Evolutionary conservation across 2,329 filamentous ascomycete genomes (phyloP), one percentile per base, ranked within the genome.

Genomic region (Chaetomium sp.): DNA sequence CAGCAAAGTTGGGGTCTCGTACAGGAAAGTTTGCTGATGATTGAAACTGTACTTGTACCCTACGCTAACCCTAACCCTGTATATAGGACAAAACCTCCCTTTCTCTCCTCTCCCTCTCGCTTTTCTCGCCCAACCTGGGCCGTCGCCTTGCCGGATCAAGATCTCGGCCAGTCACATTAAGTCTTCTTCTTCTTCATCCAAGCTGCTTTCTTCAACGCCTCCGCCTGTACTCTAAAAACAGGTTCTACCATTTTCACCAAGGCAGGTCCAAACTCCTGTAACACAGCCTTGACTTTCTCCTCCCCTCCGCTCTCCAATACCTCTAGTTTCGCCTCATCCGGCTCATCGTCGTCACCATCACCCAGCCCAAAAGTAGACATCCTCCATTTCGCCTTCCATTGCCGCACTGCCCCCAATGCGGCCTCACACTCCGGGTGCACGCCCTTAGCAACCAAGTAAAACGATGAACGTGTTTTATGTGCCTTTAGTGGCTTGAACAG

Each of bases 361-460:
- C 10, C 34, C 40, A 34, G 12, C 2, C 62, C 66, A 54, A 79
- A 72, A 0, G 74, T 79, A 3, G 71, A 67, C 0, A 57, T 40
- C 36, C 57, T 67, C 73, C 73, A 81, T 6, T 41, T 41, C 53
- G 14, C 52, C 59, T 74, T 76, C 74, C 74, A 80, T 4, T 12
- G 46, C 3, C 60, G 43, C 1, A 80, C 58, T 0, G 75, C 72
- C 7, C 55, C 36, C 0, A 62, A 2, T 0, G 75, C 76, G 35
- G 68, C 65, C 0, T 60, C 44, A 14, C 59, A 56, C 3, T 65
- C 42, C 5, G 67, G 66, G 43, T 71, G 66, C 0, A 82, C 66
- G 3, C 73, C 61, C 1, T 64, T 71, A 1, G 78, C 78, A 8
- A 82, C 57, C 62, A 81, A 67, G 61, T 83, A 82, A 59, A 81